Base-by-base conservation (phyloP, 108 stramenopile genomes). In the Tribonema minus region DNA sequence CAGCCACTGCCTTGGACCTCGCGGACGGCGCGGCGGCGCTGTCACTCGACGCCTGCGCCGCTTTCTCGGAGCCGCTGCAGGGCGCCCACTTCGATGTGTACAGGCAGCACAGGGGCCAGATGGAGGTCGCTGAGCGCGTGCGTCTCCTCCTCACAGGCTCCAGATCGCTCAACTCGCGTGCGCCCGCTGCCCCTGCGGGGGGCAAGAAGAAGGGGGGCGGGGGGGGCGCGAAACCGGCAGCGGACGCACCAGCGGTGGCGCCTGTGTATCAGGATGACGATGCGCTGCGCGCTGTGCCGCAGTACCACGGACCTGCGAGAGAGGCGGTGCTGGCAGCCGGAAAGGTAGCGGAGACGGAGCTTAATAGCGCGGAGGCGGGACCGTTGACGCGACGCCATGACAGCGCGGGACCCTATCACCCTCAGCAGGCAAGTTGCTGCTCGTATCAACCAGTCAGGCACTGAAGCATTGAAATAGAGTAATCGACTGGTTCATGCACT, bases 81-180 rank as follows among this genome's bases (percentile, higher is more conserved):
- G 60, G 62, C 60, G 3, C 7, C 0, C 69, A 71, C 68, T 80
- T 71, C 36, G 79, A 80, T 34, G 68, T 33, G 32, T 38, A 46
- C 28, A 62, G 79, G 41, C 79, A 69, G 20, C 79, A 80, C 79
- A 69, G 79, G 4, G 79, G 79, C 0, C 79, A 80, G 54, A 64
- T 80, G 35, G 62, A 29, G 32, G 62, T 38, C 40, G 79, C 79
- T 31, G 73, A 68, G 38, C 9, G 70, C 7, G 79, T 82, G 15
- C 81, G 80, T 27, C 36, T 82, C 58, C 72, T 81, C 66, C 78
- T 82, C 26, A 73, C 68, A 70, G 79, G 80, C 0, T 82, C 81
- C 20, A 75, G 37, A 67, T 63, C 37, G 31, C 28, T 39, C 30
- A 75, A 64, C 33, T 28, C 74, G 2, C n/a, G n/a, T n/a, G n/a